Evolutionary conservation across 352 stramenopile genomes (phyloP).

Genomic region (Pythium rhizo-oryzae): DNA sequence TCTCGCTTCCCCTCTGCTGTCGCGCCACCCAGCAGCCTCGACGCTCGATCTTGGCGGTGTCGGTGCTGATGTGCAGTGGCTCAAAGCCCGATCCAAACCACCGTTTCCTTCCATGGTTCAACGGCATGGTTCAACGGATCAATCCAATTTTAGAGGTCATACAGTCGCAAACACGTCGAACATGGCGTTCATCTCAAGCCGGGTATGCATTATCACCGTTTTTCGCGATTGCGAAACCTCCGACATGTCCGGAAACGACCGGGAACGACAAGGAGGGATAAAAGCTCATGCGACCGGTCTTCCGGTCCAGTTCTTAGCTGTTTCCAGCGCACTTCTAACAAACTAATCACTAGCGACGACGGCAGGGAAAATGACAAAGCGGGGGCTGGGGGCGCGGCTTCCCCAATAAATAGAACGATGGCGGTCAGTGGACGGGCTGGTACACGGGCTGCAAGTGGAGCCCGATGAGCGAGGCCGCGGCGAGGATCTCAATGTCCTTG

Average conservation of each 20-base stretch:
- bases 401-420: slow-evolving; percentile 19
- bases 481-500: slow-evolving; percentile 77
- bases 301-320: background rate
- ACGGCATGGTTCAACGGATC: no score
- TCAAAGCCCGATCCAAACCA: no score
- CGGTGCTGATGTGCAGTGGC: no score
- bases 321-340: background rate
- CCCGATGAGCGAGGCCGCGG: slow-evolving; percentile 71
- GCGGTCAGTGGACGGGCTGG: slow-evolving; percentile 67
- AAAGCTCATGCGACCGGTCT: background rate
- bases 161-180: no score
- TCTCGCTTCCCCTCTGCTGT: no score
- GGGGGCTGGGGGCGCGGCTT: background rate
- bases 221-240: background rate
- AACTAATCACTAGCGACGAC: background rate
- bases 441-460: slow-evolving; percentile 62
- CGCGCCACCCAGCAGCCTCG: no score
- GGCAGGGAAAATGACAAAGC: background rate
- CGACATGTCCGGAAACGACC: background rate
- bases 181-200: no score
- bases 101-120: no score
- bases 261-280: background rate
- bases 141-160: no score
- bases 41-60: no score
- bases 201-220: background rate